These are phyloP conservation scores for Aspergillus mulundensis DNA, from an alignment of 495 filamentous ascomycete genomes.

Conservation along the genomic window DNA sequence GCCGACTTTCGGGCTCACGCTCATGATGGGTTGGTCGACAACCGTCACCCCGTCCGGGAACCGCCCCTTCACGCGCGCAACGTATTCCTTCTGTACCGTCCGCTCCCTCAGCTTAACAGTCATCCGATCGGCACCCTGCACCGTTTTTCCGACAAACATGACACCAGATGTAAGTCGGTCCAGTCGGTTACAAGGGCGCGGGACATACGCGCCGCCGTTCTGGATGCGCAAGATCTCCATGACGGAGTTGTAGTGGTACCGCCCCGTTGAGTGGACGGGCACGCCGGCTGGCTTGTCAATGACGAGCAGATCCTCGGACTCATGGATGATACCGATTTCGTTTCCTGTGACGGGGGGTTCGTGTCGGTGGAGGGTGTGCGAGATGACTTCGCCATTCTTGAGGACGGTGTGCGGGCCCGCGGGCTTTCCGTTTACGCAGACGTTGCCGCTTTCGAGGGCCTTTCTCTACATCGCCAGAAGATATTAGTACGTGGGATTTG, in stretches of 20 bases:
- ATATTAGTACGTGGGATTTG: background rate
- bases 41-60: constrained; percentile 79
- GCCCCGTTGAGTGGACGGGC: constrained; percentile 89
- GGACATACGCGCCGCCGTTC: constrained; percentile 62
- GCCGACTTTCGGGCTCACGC: constrained; percentile 91
- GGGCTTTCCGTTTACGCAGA: constrained; percentile 67
- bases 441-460: constrained; percentile 72
- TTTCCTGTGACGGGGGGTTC: constrained; percentile 86
- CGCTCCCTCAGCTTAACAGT: constrained; percentile 65
- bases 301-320: constrained; percentile 86
- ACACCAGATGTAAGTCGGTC: constrained; percentile 91
- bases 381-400: constrained; percentile 80
- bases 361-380: constrained; percentile 91
- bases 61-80: constrained; percentile 83
- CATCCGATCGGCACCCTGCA: constrained; percentile 73
- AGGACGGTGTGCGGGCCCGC: constrained; percentile 55
- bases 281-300: constrained; percentile 96
- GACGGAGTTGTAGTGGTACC: constrained; percentile 91
- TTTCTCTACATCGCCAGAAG: constrained; percentile 46
- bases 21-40: constrained; percentile 89
- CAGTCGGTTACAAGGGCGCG: constrained; percentile 87
- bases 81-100: constrained; percentile 87
- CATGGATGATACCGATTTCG: constrained; percentile 76
- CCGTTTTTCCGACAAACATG: constrained; percentile 92
- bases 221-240: constrained; percentile 89